Conservation (phyloP, 192 early-diverging fungal species). For the Piromyces sp. region DNA sequence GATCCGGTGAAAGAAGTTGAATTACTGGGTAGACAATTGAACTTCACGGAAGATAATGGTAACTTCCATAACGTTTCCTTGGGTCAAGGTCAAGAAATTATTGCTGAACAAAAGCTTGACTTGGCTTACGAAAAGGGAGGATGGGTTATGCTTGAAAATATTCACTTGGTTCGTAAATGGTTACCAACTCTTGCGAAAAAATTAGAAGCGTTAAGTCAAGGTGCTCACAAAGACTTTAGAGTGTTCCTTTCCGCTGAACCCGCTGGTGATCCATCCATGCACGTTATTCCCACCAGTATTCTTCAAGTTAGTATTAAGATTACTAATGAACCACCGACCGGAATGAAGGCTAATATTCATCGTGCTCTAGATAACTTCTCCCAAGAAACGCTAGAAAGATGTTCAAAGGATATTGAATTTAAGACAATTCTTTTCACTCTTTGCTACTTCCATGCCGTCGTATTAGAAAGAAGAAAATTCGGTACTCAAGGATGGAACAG, state of each 20-base stretch:
- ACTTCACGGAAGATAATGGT: conserved; percentile 32
- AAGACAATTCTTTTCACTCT: conserved; percentile 36
- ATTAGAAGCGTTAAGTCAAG: conserved; percentile 28
- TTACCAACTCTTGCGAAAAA: conserved; percentile 44
- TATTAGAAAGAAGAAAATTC: conserved; percentile 43
- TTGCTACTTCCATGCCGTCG: conserved; percentile 48
- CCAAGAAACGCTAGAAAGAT: conserved; percentile 38
- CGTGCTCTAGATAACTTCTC: conserved; percentile 47
- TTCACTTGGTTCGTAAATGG: conserved; percentile 50
- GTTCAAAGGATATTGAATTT: conserved; percentile 49
- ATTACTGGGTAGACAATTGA: conserved; percentile 24
- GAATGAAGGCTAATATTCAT: conserved; percentile 51
- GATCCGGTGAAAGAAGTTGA: conserved; percentile 54
- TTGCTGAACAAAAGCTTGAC: conserved; percentile 46
- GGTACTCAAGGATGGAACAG: conserved; percentile 50
- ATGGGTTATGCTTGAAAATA: conserved; percentile 56
- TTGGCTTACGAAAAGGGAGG: conserved; percentile 39
- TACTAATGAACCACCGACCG: conserved; percentile 49
- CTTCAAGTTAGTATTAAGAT: conserved; percentile 50
- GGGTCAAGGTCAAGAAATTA: conserved; percentile 48
- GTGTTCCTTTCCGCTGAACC: conserved; percentile 44
- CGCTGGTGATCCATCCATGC: conserved; percentile 35
- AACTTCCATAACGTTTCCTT: conserved; percentile 55
- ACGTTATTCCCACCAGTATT: conserved; percentile 47
- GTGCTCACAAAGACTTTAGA: conserved; percentile 32